Conservation (phyloP, 192 early-diverging fungal species). For the Gigaspora rosea region DNA sequence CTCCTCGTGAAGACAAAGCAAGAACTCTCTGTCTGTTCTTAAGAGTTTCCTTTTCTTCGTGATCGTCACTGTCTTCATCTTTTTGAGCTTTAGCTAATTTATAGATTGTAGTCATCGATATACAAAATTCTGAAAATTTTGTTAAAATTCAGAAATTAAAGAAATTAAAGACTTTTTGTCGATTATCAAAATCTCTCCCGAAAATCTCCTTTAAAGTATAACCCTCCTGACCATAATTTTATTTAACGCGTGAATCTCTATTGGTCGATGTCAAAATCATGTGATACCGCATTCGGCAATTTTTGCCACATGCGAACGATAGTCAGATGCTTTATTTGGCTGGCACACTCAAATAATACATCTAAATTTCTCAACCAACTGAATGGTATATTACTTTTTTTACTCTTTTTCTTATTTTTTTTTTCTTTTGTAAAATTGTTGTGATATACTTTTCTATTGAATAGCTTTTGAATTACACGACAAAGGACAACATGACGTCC, state of each 20-base stretch:
- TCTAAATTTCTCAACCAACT: not conserved
- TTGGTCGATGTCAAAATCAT: too few relatives aligned
- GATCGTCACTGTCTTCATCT: constrained; percentile 19
- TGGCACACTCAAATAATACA: not conserved
- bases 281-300: too few relatives aligned
- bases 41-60: constrained; percentile 48
- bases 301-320: too few relatives aligned
- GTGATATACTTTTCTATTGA: not conserved
- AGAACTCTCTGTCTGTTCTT: constrained; percentile 87
- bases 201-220: too few relatives aligned
- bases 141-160: too few relatives aligned
- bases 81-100: constrained; percentile 41
- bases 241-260: too few relatives aligned
- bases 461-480: not conserved
- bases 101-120: constrained; percentile 42
- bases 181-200: too few relatives aligned
- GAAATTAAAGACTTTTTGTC: too few relatives aligned
- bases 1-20: constrained; percentile 85
- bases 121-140: too few relatives aligned
- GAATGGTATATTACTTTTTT: not conserved
- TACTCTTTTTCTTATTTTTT: not conserved
- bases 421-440: not conserved
- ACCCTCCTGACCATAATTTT: too few relatives aligned
- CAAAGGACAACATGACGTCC: constrained; percentile 12
- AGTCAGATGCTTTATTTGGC: too few relatives aligned